These are phyloP conservation scores for Plasmodium cynomolgi DNA, from an alignment of 169 alveolate genomes.

Conservation along the genomic window DNA sequence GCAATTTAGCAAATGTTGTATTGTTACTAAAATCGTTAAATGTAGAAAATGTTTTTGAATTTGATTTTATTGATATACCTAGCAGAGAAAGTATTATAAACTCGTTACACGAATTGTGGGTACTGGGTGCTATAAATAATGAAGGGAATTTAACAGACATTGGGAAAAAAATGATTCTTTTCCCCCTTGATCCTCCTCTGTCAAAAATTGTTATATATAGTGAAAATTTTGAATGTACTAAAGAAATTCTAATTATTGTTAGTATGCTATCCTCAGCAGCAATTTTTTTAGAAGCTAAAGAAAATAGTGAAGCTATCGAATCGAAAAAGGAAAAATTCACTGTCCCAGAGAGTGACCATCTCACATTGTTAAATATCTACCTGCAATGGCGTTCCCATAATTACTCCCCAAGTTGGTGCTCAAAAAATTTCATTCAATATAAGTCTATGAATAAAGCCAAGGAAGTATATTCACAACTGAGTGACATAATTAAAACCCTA, in stretches of 20 bases:
- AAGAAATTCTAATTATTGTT: conserved; percentile 97
- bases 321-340: conserved; percentile 98
- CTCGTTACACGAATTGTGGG: conserved; percentile 98
- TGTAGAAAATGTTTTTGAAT: conserved; percentile 94
- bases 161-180: conserved; percentile 95
- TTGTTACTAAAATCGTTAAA: conserved; percentile 97
- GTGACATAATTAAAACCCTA: conserved; percentile 84
- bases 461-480: conserved; percentile 90
- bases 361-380: conserved; percentile 98
- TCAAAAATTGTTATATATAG: conserved; percentile 96
- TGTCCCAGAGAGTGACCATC: conserved; percentile 99
- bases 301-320: conserved; percentile 93
- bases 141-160: conserved; percentile 90
- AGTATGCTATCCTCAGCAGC: conserved; percentile 98
- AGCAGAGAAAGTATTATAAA: conserved; percentile 97
- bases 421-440: conserved; percentile 79
- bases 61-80: conserved; percentile 99
- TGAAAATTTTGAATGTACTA: conserved; percentile 88
- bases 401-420: conserved; percentile 81
- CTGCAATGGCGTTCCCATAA: conserved; percentile 97
- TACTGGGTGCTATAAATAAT: conserved; percentile 95
- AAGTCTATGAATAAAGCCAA: conserved; percentile 75
- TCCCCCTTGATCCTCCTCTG: conserved; percentile 99
- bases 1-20: conserved; percentile 99
- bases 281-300: conserved; percentile 98